Conservation (phyloP, 1,139 yeast genomes). For the Diutina catenulata region DNA sequence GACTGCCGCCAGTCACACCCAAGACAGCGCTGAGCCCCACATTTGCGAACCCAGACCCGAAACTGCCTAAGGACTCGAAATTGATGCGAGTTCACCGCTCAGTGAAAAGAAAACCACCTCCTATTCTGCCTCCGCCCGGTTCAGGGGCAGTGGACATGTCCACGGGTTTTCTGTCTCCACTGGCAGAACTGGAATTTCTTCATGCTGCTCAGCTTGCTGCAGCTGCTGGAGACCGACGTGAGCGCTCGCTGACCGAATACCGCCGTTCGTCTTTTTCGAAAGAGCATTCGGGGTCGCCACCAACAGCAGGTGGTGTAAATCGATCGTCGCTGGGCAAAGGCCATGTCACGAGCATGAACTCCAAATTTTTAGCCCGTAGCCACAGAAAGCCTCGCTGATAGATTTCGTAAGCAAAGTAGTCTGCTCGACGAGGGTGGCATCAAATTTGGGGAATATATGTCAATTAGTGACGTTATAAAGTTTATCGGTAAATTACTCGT, state of each 20-base stretch:
- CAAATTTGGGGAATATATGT: too few relatives aligned
- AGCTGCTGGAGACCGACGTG: not conserved
- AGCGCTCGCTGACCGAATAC: not conserved
- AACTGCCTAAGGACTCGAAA: not conserved
- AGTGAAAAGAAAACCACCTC: not conserved
- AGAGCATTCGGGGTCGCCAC: not conserved
- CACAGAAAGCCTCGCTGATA: too few relatives aligned
- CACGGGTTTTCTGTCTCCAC: not conserved
- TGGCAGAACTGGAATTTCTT: not conserved
- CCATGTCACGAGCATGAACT: conserved; percentile 27
- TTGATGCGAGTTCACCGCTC: too few relatives aligned
- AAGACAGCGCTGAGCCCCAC: not conserved
- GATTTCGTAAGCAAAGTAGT: too few relatives aligned
- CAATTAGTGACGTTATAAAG: too few relatives aligned
- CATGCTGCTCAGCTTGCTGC: conserved; percentile 3
- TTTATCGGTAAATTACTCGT: too few relatives aligned
- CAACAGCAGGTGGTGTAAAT: not conserved
- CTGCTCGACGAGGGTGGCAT: too few relatives aligned
- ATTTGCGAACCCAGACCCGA: not conserved
- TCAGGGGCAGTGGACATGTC: not conserved
- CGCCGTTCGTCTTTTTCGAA: conserved; percentile 2
- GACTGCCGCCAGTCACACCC: not conserved
- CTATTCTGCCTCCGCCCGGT: not conserved
- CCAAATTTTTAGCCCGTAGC: conserved; percentile 33
- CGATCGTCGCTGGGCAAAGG: conserved; percentile 8